Evolutionary conservation across 192 early-diverging fungal genomes (phyloP).

Genomic region (Chytriomyces hyalinus): DNA sequence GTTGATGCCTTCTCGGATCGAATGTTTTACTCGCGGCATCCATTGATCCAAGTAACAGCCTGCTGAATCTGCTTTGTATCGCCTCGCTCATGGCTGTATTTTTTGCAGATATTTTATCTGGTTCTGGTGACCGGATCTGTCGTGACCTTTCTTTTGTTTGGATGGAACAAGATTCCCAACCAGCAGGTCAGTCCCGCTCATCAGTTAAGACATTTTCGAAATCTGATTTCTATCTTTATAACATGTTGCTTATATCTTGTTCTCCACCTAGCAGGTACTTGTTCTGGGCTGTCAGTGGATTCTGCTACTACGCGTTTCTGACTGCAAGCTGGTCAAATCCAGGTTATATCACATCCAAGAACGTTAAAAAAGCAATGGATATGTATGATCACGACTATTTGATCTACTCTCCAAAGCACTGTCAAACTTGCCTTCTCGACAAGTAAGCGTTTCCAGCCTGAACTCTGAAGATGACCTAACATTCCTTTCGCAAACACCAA

Average conservation of each 20-base stretch:
- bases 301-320: slow-evolving; percentile 44
- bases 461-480: neutral
- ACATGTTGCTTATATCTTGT: neutral
- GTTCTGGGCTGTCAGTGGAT: slow-evolving; percentile 29
- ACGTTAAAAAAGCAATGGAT: slow-evolving; percentile 32
- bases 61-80: neutral
- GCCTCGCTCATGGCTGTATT: slow-evolving; percentile 2
- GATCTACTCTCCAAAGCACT: slow-evolving; percentile 44
- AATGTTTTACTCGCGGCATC: slow-evolving; percentile 36
- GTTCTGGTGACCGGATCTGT: slow-evolving; percentile 43
- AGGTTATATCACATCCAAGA: slow-evolving; percentile 42
- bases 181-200: slow-evolving; percentile 34
- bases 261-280: slow-evolving; percentile 26
- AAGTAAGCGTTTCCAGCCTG: slow-evolving; percentile 41
- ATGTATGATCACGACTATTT: slow-evolving; percentile 54
- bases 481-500: neutral
- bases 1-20: neutral
- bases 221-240: neutral
- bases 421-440: slow-evolving; percentile 50
- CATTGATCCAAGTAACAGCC: slow-evolving; percentile 42
- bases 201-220: slow-evolving; percentile 23
- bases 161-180: slow-evolving; percentile 44
- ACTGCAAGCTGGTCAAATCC: slow-evolving; percentile 45
- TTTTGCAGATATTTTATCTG: slow-evolving; percentile 50
- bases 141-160: slow-evolving; percentile 39